Conservation (phyloP, 768 basidiomycete species). For the Russula brevipes region DNA sequence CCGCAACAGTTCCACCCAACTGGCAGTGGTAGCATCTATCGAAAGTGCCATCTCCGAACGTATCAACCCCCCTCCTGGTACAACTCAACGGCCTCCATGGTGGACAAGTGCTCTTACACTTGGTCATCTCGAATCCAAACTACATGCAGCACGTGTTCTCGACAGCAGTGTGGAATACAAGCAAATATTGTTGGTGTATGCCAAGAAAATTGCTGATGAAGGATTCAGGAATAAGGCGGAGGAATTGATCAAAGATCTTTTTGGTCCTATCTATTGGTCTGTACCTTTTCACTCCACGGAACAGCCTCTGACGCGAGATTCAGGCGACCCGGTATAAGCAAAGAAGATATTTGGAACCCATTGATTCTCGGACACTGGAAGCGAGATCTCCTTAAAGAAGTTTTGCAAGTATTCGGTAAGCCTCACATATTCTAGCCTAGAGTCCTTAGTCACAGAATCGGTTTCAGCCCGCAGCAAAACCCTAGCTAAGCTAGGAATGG, state of each 20-base stretch:
- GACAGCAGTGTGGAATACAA: slow-evolving; percentile 87
- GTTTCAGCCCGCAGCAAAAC: slow-evolving; percentile 65
- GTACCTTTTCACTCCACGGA: slow-evolving; percentile 30
- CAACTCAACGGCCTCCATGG: slow-evolving; percentile 56
- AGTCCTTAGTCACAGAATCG: neutral
- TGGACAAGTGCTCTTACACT: slow-evolving; percentile 81
- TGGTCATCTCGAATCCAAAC: slow-evolving; percentile 79
- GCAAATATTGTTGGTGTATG: slow-evolving; percentile 66
- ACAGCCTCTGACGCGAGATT: slow-evolving; percentile 6
- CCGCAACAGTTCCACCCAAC: slow-evolving; percentile 50
- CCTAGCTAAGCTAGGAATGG: slow-evolving; percentile 63
- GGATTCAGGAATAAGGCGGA: slow-evolving; percentile 85
- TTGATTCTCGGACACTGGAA: slow-evolving; percentile 67
- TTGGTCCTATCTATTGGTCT: slow-evolving; percentile 87
- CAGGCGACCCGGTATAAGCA: slow-evolving; percentile 59
- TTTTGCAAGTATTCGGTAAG: slow-evolving; percentile 69
- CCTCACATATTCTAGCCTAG: neutral
- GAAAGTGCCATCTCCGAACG: slow-evolving; percentile 32
- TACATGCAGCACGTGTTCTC: slow-evolving; percentile 67
- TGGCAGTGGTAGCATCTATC: slow-evolving; percentile 23
- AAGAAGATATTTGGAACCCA: slow-evolving; percentile 62
- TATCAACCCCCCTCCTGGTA: slow-evolving; percentile 21
- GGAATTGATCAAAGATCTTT: slow-evolving; percentile 84
- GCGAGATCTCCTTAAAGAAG: slow-evolving; percentile 78
- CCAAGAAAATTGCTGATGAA: slow-evolving; percentile 83